Evolutionary conservation across 371 early-diverging fungal species (phyloP).

Genomic region (Mucor velutinosus): DNA sequence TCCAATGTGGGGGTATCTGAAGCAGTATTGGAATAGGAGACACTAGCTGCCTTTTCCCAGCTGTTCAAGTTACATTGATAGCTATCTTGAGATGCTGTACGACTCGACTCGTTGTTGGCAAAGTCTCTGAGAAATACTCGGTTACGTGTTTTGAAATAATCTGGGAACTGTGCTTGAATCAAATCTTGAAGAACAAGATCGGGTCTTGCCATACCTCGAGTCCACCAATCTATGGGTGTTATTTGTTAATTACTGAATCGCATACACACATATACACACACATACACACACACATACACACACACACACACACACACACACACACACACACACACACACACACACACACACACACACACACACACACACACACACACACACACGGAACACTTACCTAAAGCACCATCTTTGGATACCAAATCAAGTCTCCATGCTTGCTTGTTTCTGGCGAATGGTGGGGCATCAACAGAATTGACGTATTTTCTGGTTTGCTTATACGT

Average conservation of each 20-base stretch:
- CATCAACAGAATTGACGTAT: conserved; percentile 28
- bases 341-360: too few relatives aligned
- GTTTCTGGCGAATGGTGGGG: conserved; percentile 35
- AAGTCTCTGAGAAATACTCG: conserved; percentile 33
- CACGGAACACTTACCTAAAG: conserved; percentile 19
- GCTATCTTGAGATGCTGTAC: conserved; percentile 3
- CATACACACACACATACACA: too few relatives aligned
- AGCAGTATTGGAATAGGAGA: conserved; percentile 10
- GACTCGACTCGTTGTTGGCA: conserved; percentile 18
- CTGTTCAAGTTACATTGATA: conserved; percentile 26
- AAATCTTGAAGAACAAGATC: conserved; percentile 35
- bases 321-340: too few relatives aligned
- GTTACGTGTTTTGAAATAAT: conserved; percentile 21
- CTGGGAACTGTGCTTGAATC: conserved; percentile 37
- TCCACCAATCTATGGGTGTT: conserved; percentile 27
- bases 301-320: too few relatives aligned
- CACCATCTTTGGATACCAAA: conserved; percentile 18
- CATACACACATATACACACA: too few relatives aligned
- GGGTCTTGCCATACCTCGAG: conserved; percentile 34
- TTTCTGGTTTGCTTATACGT: conserved; percentile 4
- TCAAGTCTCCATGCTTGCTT: conserved; percentile 35
- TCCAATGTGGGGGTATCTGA: conserved; percentile 12
- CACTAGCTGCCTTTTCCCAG: conserved; percentile 4
- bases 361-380: too few relatives aligned
- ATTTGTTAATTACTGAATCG: too few relatives aligned